Evolutionary conservation across 106 monocot species (phyloP).

Genomic region (Iris macrosiphon): DNA sequence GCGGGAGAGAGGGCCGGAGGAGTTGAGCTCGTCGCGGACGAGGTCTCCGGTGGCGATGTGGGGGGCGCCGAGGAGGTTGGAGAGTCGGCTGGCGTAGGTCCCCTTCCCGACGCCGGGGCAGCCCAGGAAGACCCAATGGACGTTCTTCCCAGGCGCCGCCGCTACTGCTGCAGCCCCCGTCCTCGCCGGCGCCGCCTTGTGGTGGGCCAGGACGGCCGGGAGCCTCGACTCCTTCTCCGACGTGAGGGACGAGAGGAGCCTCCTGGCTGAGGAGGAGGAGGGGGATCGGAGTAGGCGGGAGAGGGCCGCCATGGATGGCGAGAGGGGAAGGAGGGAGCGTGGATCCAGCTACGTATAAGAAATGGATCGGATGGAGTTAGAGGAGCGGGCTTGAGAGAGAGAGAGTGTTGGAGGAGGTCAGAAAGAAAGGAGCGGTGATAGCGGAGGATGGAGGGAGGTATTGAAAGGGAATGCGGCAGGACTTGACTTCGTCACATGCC

Average conservation of each 20-base stretch:
- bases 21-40: constrained; percentile 67
- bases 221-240: neutral
- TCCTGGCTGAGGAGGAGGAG: neutral
- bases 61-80: constrained; percentile 49
- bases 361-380: too few relatives aligned
- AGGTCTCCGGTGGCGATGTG: constrained; percentile 83
- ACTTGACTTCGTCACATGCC: too few relatives aligned
- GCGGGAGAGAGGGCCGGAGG: constrained; percentile 43
- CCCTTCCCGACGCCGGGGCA: constrained; percentile 82
- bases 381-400: too few relatives aligned
- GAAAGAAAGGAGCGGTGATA: too few relatives aligned
- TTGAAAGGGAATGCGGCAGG: too few relatives aligned
- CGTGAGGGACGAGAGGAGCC: neutral
- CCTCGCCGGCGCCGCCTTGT: too few relatives aligned
- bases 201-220: too few relatives aligned
- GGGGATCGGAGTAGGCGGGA: constrained; percentile 7
- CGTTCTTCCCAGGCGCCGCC: constrained; percentile 22
- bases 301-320: constrained; percentile 6
- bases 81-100: constrained; percentile 64
- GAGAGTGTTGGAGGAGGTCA: too few relatives aligned
- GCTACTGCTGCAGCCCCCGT: neutral
- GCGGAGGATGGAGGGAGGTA: too few relatives aligned
- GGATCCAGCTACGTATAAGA: too few relatives aligned
- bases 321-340: too few relatives aligned
- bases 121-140: constrained; percentile 76